Evolutionary conservation across 306 rosid genomes (phyloP).

Genomic region (Ochetophila trinervis): DNA sequence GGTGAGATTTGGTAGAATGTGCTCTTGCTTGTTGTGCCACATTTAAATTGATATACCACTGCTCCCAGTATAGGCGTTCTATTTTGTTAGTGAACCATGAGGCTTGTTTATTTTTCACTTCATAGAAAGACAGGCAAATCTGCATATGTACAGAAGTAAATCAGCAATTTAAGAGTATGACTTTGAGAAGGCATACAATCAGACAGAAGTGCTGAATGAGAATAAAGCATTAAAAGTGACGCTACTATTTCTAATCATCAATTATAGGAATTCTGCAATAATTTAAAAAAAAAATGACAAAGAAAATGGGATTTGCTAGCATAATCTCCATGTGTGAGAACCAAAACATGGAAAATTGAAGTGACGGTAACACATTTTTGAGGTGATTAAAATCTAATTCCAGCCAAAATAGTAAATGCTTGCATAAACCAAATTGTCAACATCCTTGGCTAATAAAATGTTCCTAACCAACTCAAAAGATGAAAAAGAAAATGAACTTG

Average conservation of each 20-base stretch:
- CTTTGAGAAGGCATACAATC: background rate
- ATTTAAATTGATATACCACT: conserved; percentile 88
- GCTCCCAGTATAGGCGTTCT: conserved; percentile 92
- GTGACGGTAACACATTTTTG: background rate
- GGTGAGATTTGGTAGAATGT: conserved; percentile 68
- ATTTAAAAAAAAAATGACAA: too few species aligned
- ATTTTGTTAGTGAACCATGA: conserved; percentile 82
- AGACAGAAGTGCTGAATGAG: too few species aligned
- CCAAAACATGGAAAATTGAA: background rate
- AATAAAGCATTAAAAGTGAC: too few species aligned
- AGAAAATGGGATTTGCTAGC: background rate
- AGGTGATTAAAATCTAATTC: too few species aligned
- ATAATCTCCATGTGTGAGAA: background rate
- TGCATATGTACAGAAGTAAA: conserved; percentile 31
- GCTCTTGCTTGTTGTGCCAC: conserved; percentile 65
- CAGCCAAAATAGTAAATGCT: too few species aligned
- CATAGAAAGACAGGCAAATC: conserved; percentile 92
- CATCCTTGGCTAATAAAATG: too few species aligned
- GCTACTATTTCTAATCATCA: too few species aligned
- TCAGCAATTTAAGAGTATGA: background rate
- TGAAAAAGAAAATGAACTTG: background rate
- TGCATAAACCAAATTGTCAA: too few species aligned
- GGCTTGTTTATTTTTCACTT: conserved; percentile 73
- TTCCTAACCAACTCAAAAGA: too few species aligned
- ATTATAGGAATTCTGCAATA: too few species aligned